Conservation (phyloP, 2,329 filamentous ascomycete genomes). For the Aspergillus ibericus region DNA sequence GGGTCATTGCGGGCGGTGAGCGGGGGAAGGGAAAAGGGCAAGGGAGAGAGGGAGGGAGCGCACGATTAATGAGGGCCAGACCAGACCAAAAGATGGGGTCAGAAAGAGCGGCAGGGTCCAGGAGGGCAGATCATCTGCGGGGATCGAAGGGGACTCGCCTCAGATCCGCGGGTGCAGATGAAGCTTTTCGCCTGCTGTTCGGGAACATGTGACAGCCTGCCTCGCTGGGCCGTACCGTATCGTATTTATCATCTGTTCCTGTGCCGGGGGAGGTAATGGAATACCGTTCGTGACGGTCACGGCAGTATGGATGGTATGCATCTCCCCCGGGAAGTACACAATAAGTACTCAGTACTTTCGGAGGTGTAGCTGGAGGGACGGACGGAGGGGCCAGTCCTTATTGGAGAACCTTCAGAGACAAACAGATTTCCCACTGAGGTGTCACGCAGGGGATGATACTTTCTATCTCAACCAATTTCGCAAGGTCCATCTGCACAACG, state of each 20-base stretch:
- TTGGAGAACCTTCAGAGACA: too few relatives aligned
- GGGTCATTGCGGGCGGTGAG: conserved; percentile 33
- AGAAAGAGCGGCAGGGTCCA: conserved; percentile 7
- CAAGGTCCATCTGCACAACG: too few relatives aligned
- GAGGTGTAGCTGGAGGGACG: too few relatives aligned
- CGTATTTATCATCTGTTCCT: not conserved
- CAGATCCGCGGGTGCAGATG: conserved; percentile 3
- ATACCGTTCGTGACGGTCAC: not conserved
- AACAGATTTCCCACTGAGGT: too few relatives aligned
- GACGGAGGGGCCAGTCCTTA: too few relatives aligned
- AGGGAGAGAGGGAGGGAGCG: conserved; percentile 3
- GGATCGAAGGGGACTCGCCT: conserved; percentile 3
- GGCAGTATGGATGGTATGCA: too few relatives aligned
- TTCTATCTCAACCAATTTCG: too few relatives aligned
- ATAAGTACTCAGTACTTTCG: too few relatives aligned
- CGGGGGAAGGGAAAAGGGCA: conserved; percentile 6
- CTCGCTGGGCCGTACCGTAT: not conserved
- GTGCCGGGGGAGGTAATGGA: not conserved
- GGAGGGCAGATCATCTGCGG: not conserved
- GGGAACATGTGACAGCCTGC: conserved; percentile 20
- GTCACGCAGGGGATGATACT: too few relatives aligned
- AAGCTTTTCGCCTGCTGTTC: conserved; percentile 17
- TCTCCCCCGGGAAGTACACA: too few relatives aligned
- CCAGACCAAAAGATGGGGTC: conserved; percentile 3
- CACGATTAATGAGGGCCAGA: not conserved